Base-by-base conservation (phyloP, 169 alveolate genomes). In the Cryptosporidium tyzzeri region DNA sequence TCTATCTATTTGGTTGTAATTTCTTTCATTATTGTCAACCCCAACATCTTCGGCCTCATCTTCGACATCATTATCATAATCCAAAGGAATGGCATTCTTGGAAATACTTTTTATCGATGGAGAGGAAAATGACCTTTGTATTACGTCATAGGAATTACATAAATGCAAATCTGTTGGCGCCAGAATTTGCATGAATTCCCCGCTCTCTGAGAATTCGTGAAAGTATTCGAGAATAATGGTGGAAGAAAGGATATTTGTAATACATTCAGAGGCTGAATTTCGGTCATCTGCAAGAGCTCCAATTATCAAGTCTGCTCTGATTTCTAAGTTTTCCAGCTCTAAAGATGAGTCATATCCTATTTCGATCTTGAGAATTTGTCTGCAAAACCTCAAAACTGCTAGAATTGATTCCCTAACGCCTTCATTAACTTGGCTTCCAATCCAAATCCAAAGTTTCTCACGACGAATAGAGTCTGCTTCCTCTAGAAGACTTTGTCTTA, bases 371-470 rank as follows among this genome's bases (percentile, higher is more conserved):
- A 73, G 70, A n/a, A 73, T 73, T 73, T 73, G 86, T 26, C 70
- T 53, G 51, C 86, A 73, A 26, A 73, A 73, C 29, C 86, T 58
- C 61, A 73, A 55, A 37, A 51, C 23, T 0, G 71, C 86, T 10
- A 73, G 23, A 29, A 80, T 80, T 10, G 80, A 80, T 9, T 45
- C 68, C 65, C 75, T 37, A 16, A 39, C 26, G 0, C 45, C 67
- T n/a, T 80, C 73, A 0, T 80, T 65, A 5, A 29, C 51, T 37
- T 62, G 73, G 23, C 80, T 62, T 8, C 89, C 89, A 16, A 80
- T 65, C 89, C 89, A 80, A 39, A 80, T 80, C 89, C 89, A 80
- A 14, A 80, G 55, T 10, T 33, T 59, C 59, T 80, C 89, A 9
- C 73, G 61, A 5, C 51, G 73, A 62, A 18, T 23, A 6, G 33